A percentile compares a stretch with the other conserved stretches of the same genome.
Evolutionary conservation across 805 yeast species (phyloP).

Genomic region (Wickerhamiella cacticola): DNA sequence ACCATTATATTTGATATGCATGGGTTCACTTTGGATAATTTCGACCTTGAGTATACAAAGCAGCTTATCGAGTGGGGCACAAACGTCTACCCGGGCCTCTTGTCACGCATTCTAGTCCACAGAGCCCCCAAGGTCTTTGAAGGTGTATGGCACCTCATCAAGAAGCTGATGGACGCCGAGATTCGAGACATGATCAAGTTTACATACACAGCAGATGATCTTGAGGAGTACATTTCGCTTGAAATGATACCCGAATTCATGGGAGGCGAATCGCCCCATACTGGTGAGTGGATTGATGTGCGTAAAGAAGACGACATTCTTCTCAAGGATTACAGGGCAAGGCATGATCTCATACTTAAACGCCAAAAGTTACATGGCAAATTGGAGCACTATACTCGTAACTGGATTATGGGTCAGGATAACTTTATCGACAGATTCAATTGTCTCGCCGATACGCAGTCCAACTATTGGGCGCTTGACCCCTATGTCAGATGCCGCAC

Average conservation of each 20-base stretch:
- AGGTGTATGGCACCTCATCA: conserved; percentile 5
- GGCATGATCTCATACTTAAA: conserved; percentile 36
- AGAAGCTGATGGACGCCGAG: not conserved
- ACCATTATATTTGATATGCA: not conserved
- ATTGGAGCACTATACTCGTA: conserved; percentile 53
- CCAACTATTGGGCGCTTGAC: conserved; percentile 59
- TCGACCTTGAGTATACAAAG: not conserved
- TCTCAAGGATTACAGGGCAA: conserved; percentile 36
- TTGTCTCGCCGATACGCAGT: conserved; percentile 31
- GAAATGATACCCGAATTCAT: conserved; percentile 53
- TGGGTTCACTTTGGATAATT: not conserved
- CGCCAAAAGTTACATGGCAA: conserved; percentile 43
- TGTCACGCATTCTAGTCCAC: not conserved
- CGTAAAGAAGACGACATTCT: conserved; percentile 41
- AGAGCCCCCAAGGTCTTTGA: conserved; percentile 7
- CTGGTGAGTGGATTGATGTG: conserved; percentile 52
- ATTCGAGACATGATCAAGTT: not conserved
- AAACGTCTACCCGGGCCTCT: conserved; percentile 4
- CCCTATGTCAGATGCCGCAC: conserved; percentile 73
- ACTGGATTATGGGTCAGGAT: conserved; percentile 54
- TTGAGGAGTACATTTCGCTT: conserved; percentile 47
- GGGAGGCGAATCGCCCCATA: conserved; percentile 60
- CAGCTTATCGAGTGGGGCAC: not conserved
- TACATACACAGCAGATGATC: conserved; percentile 32
- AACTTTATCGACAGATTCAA: conserved; percentile 33